Evolutionary conservation across 2,329 filamentous ascomycete species (phyloP).

Genomic region (Stemphylium lycopersici): DNA sequence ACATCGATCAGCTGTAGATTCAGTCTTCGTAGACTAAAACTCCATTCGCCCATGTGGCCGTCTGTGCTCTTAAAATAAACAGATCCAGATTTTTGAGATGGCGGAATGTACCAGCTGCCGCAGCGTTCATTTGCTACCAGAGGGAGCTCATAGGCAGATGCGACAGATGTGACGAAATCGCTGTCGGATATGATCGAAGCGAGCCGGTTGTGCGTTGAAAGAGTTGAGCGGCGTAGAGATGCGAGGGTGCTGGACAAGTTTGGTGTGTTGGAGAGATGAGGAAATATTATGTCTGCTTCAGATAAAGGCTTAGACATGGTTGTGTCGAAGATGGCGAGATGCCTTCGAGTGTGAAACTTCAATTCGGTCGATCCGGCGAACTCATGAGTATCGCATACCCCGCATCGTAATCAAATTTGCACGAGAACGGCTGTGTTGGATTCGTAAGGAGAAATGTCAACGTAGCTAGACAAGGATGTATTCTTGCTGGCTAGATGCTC

Average conservation of each 20-base stretch:
- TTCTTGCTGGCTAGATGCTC: not conserved
- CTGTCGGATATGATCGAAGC: constrained; percentile 79
- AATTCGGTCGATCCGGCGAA: not conserved
- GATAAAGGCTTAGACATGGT: constrained; percentile 37
- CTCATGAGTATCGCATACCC: constrained; percentile 6
- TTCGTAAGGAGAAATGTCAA: too few relatives aligned
- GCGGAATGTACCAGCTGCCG: constrained; percentile 90
- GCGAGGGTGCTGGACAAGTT: constrained; percentile 67
- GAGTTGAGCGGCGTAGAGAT: constrained; percentile 75
- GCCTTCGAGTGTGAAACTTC: not conserved
- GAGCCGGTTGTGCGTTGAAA: constrained; percentile 82
- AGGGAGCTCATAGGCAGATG: constrained; percentile 64
- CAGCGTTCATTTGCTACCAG: constrained; percentile 93
- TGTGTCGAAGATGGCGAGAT: not conserved
- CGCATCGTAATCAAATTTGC: constrained; percentile 1
- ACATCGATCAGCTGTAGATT: constrained; percentile 81
- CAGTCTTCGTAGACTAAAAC: constrained; percentile 81
- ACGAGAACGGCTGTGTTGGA: not conserved
- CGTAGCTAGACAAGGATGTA: too few relatives aligned
- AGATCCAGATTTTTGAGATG: constrained; percentile 68
- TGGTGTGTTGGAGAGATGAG: constrained; percentile 65
- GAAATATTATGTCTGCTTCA: constrained; percentile 59
- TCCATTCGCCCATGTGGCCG: constrained; percentile 89
- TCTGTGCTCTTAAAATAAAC: constrained; percentile 99
- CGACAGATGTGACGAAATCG: constrained; percentile 70